Conservation (phyloP, 2,329 filamentous ascomycete species). For the Fusarium zealandicum region DNA sequence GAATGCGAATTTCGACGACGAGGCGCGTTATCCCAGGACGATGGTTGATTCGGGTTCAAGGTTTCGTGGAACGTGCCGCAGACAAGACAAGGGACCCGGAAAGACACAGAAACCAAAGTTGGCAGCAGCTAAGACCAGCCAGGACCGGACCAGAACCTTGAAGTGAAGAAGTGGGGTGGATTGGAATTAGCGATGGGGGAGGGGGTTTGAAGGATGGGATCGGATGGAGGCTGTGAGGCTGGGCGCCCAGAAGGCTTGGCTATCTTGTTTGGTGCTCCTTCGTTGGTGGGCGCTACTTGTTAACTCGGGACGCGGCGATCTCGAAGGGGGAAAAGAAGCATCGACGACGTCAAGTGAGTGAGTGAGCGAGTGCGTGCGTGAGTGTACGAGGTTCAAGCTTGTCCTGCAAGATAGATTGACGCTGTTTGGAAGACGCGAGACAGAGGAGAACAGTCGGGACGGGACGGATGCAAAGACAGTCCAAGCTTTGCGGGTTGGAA, state of each 20-base stretch:
- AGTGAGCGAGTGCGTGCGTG: too few species aligned
- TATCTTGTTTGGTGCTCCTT: slow-evolving; percentile 9
- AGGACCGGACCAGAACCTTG: neutral
- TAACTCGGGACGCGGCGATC: slow-evolving; percentile 24
- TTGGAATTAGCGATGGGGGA: slow-evolving; percentile 1
- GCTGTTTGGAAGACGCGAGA: too few species aligned
- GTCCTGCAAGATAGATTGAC: neutral
- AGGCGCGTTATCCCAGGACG: slow-evolving; percentile 9
- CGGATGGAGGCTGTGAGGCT: slow-evolving; percentile 21
- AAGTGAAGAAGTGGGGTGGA: slow-evolving; percentile 1
- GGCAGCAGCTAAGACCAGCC: neutral
- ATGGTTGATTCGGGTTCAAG: slow-evolving; percentile 19
- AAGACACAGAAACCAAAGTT: slow-evolving; percentile 9
- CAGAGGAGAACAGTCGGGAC: slow-evolving; percentile 9
- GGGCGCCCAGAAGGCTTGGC: slow-evolving; percentile 28
- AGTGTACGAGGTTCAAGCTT: neutral
- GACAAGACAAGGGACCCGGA: slow-evolving; percentile 9
- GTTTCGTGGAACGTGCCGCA: slow-evolving; percentile 28
- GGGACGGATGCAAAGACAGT: neutral
- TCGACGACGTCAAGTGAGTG: slow-evolving; percentile 1
- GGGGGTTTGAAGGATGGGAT: neutral
- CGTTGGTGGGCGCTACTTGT: slow-evolving; percentile 12
- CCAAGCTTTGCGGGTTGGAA: slow-evolving; percentile 2
- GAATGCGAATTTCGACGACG: neutral
- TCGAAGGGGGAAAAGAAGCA: slow-evolving; percentile 25